phyloP scores from a whole-genome alignment of 2,329 filamentous ascomycete genomes.

The Aspergillus aculeatinus region DNA sequence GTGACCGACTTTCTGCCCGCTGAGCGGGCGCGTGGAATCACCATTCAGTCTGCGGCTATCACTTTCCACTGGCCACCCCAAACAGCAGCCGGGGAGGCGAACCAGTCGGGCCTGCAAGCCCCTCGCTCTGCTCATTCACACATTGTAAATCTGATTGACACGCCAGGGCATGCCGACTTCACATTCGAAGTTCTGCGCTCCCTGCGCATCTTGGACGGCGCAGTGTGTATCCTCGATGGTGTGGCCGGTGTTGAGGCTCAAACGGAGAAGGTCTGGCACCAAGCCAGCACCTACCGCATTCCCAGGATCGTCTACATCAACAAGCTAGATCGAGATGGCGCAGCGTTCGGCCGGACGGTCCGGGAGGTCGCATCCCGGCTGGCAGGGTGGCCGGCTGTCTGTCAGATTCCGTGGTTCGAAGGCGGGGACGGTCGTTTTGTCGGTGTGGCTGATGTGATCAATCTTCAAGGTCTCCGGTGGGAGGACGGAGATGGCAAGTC shows the following conservation, averaged over 20 bases:
- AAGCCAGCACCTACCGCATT: slow-evolving; percentile 81
- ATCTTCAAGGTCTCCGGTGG: slow-evolving; percentile 74
- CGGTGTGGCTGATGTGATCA: slow-evolving; percentile 81
- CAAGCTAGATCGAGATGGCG: slow-evolving; percentile 80
- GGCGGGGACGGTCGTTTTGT: slow-evolving; percentile 69
- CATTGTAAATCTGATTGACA: slow-evolving; percentile 90
- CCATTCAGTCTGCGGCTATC: slow-evolving; percentile 95
- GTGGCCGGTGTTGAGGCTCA: slow-evolving; percentile 95
- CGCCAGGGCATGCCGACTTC: slow-evolving; percentile 94
- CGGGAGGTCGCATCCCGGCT: slow-evolving; percentile 80
- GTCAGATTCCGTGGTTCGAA: slow-evolving; percentile 94
- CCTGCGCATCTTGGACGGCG: slow-evolving; percentile 80
- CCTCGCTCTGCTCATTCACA: slow-evolving; percentile 58
- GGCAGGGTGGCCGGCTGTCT: slow-evolving; percentile 82
- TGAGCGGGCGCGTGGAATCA: slow-evolving; percentile 89
- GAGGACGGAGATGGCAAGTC: slow-evolving; percentile 64
- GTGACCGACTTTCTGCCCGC: slow-evolving; percentile 96
- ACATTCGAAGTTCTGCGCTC: slow-evolving; percentile 94
- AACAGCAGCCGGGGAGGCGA: slow-evolving; percentile 18
- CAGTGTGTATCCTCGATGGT: slow-evolving; percentile 88
- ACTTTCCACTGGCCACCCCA: slow-evolving; percentile 85
- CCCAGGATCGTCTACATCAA: slow-evolving; percentile 81
- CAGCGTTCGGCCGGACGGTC: slow-evolving; percentile 78
- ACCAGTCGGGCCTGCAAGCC: slow-evolving; percentile 28
- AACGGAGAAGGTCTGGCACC: slow-evolving; percentile 93